Evolutionary conservation across 164 flowering plant species (phyloP), one percentile per base, ranked within the genome.

Genomic region (Vitis rupestris): DNA sequence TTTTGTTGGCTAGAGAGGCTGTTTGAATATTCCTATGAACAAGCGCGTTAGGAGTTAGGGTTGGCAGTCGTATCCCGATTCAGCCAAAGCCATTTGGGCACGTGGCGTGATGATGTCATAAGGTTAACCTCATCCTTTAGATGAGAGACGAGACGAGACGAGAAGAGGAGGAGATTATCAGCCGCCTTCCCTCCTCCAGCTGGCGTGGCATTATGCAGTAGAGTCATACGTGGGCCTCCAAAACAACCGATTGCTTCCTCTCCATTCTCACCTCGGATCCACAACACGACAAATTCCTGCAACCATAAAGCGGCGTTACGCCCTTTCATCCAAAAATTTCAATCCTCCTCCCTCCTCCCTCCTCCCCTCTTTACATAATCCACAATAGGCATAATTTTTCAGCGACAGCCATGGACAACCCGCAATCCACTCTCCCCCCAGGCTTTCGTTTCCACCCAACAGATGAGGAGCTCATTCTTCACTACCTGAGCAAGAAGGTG

Each of bases 361-460:
- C 51, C 10, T 9, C 5, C 61, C 27, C 44, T 14, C 47, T 56
- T 52, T 56, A 14, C 58, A 17, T 19, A 53, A 37, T 64, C 30
- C 19, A 11, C 44, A 23, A 23, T 23, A 37, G 44, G 44, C n/a
- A 27, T 51, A 13, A 23, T 37, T 55, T 17, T 37, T 6, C 44
- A 3, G 44, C 44, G 44, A 37, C 59, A 3, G 51, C 9, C 29
- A 73, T 66, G 67, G 63, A 66, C 23, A 56, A 73, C 23, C 71
- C 64, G 8, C 68, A 70, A 70, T 66, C 80, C 9, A 15, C 6
- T 51, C 58, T 82, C 57, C 83, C 84, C 10, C 82, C 88, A 10
- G 91, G 91, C 5, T 87, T 80, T 70, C 74, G 90, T 52, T 87
- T 87, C 73, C 83, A 85, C 71, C 90, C 90, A 4, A 87, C 88